These are phyloP conservation scores for Citrus hindsii DNA, from an alignment of 345 rosid genomes.

Conservation along the genomic window DNA sequence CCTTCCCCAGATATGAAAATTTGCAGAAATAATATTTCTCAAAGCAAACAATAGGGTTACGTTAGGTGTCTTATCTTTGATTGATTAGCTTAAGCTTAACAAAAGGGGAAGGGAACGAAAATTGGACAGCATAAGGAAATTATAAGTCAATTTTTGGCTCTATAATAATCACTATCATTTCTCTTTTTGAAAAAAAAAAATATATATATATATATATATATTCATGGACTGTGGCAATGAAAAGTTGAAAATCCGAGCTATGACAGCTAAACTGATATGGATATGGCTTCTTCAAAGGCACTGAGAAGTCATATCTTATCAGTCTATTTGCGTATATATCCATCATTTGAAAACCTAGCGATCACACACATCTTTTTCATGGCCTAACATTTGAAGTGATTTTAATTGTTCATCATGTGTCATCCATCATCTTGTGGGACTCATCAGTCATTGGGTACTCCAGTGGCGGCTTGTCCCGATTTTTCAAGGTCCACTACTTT, in stretches of 20 bases:
- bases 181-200: not conserved
- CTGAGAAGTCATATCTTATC: not conserved
- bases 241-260: not conserved
- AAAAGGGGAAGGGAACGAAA: not conserved
- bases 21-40: not conserved
- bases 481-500: not conserved
- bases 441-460: not conserved
- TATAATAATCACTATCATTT: not conserved
- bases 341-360: not conserved
- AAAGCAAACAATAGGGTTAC: not conserved
- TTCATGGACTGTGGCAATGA: not conserved
- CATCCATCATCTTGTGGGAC: not conserved
- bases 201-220: not conserved
- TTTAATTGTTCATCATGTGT: not conserved
- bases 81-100: not conserved
- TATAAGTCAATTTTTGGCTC: not conserved
- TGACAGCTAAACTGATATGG: no score
- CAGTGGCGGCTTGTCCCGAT: not conserved
- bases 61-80: not conserved
- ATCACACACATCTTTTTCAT: not conserved
- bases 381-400: not conserved
- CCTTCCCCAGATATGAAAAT: conserved; percentile 7
- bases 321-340: not conserved
- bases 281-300: no score
- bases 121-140: not conserved